These are phyloP conservation scores for Madurella mycetomatis DNA, from an alignment of 2,329 filamentous ascomycete species.

Conservation along the genomic window DNA sequence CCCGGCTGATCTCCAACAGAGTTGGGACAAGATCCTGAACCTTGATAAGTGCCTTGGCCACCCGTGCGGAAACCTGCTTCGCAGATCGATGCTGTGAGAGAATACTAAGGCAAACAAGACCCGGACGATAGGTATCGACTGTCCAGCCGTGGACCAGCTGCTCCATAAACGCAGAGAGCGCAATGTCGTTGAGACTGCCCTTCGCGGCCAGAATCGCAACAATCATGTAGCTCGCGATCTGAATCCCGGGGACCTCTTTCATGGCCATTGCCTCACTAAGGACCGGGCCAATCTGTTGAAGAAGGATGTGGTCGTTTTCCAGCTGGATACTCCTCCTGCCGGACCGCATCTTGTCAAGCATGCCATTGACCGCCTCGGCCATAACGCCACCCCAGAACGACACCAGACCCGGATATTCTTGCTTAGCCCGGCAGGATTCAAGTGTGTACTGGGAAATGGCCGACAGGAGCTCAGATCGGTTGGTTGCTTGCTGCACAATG, in stretches of 20 bases:
- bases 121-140: slow-evolving; percentile 65
- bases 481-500: slow-evolving; percentile 77
- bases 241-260: slow-evolving; percentile 70
- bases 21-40: slow-evolving; percentile 56
- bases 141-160: slow-evolving; percentile 76
- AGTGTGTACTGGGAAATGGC: slow-evolving; percentile 75
- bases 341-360: slow-evolving; percentile 72
- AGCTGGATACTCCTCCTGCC: slow-evolving; percentile 71
- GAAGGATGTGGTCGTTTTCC: slow-evolving; percentile 75
- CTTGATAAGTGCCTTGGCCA: slow-evolving; percentile 65
- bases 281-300: slow-evolving; percentile 61
- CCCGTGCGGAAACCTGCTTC: slow-evolving; percentile 62
- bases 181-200: slow-evolving; percentile 69
- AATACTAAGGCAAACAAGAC: slow-evolving; percentile 74
- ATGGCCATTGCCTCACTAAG: slow-evolving; percentile 74
- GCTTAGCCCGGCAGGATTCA: slow-evolving; percentile 63
- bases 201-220: slow-evolving; percentile 82
- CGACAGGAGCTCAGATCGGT: slow-evolving; percentile 70
- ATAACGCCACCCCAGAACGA: slow-evolving; percentile 89
- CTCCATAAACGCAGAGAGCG: slow-evolving; percentile 86
- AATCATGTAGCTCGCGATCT: slow-evolving; percentile 88
- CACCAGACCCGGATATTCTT: slow-evolving; percentile 72
- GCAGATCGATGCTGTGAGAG: slow-evolving; percentile 74
- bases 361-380: slow-evolving; percentile 78
- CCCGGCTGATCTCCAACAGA: slow-evolving; percentile 57